phyloP scores from a whole-genome alignment of 2,329 filamentous ascomycete species.

The Cytospora leucostoma region DNA sequence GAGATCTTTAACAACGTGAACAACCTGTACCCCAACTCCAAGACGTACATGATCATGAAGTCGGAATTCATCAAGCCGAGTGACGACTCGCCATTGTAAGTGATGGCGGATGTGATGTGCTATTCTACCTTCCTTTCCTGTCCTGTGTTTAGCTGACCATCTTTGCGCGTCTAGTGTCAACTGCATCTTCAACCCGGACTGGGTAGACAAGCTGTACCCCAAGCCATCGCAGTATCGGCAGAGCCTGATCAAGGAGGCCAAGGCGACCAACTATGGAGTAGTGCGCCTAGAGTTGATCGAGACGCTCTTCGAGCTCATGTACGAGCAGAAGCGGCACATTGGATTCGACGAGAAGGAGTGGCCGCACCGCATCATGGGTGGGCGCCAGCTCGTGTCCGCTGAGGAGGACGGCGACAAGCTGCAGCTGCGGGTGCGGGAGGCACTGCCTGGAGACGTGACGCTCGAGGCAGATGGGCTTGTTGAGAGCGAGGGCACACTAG shows the following conservation, averaged over 20 bases:
- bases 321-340: conserved; percentile 76
- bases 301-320: conserved; percentile 82
- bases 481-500: conserved; percentile 27
- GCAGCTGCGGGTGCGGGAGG: conserved; percentile 60
- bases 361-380: conserved; percentile 78
- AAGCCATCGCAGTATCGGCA: conserved; percentile 65
- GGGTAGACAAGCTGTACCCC: conserved; percentile 74
- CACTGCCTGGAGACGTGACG: conserved; percentile 37
- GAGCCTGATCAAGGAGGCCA: conserved; percentile 65
- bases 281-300: conserved; percentile 91
- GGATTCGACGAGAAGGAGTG: conserved; percentile 69
- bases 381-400: conserved; percentile 66
- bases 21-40: conserved; percentile 76
- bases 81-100: conserved; percentile 94
- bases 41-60: conserved; percentile 77
- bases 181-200: conserved; percentile 90
- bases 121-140: too few relatives aligned
- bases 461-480: conserved; percentile 37
- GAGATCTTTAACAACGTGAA: conserved; percentile 94
- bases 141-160: not conserved
- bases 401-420: conserved; percentile 54
- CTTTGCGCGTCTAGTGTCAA: conserved; percentile 68
- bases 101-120: conserved; percentile 30
- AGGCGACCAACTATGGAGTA: conserved; percentile 91
- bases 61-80: conserved; percentile 83